Conservation (phyloP, 2,329 filamentous ascomycete species). For the Penicillium sclerotigenum region DNA sequence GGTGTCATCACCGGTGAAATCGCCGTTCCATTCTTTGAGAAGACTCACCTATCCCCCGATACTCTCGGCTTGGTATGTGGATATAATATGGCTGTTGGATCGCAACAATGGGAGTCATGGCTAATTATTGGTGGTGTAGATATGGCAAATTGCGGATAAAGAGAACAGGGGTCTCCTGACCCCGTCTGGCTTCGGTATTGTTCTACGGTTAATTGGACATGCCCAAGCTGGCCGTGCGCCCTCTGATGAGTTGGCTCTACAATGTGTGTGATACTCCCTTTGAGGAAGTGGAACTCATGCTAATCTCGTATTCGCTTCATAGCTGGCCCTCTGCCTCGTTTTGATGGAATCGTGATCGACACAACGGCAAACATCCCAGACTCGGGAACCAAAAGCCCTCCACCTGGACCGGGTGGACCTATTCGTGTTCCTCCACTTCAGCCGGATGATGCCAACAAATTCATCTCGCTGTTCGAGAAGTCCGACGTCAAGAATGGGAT, state of each 20-base stretch:
- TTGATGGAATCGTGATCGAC: conserved; percentile 68
- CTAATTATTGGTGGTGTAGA: conserved; percentile 52
- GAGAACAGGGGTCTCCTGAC: conserved; percentile 95
- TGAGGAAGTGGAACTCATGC: not conserved
- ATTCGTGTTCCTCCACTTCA: conserved; percentile 86
- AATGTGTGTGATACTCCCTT: conserved; percentile 51
- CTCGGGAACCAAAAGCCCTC: conserved; percentile 41
- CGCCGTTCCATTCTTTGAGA: conserved; percentile 96
- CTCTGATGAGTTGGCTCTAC: conserved; percentile 74
- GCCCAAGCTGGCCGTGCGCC: conserved; percentile 85
- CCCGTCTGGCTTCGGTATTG: conserved; percentile 87
- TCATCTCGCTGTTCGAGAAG: conserved; percentile 84
- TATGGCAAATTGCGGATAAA: conserved; percentile 98
- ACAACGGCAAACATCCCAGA: conserved; percentile 51
- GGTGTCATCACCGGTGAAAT: conserved; percentile 94
- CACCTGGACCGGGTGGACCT: conserved; percentile 55
- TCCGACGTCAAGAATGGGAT: conserved; percentile 74
- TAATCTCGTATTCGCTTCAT: conserved; percentile 11
- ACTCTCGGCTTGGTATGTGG: conserved; percentile 76
- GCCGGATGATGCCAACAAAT: conserved; percentile 85
- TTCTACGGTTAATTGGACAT: conserved; percentile 90
- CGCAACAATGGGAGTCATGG: not conserved
- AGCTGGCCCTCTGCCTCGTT: conserved; percentile 82
- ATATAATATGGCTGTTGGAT: not conserved
- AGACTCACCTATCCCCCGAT: conserved; percentile 81